Base-by-base conservation (phyloP, 768 basidiomycete genomes). In the Amanita fuliginea region DNA sequence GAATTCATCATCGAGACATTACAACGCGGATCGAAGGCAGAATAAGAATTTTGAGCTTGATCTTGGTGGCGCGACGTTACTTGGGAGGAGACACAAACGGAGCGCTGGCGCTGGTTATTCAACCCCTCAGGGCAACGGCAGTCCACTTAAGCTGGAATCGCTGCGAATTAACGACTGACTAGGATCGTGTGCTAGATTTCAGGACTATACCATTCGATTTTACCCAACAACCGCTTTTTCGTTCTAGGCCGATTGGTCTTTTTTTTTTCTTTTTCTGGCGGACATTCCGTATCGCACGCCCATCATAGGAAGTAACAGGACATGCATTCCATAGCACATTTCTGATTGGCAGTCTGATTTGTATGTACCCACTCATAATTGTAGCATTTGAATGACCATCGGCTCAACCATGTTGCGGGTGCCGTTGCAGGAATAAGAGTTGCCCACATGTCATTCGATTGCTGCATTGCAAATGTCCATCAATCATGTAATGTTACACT, bases 41-140 rank as follows among this genome's bases (percentile, higher is more conserved):
- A 24, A 24, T 19, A 35, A 21, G 21, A 22, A 24, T 26, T 99
- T 99, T 59, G 89, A 97, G 61, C 75, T 99, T 50, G 86, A 92
- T 60, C 67, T 99, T 46, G 78, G 86, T 56, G 81, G 75, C 51
- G 90, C 96, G 19, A 97, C 95, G 3, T 66, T 98, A 1, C 72
- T 97, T 5, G 91, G 87, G 10, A 67, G 86, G 55, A 67, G 87
- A 51, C 80, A 80, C 56, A 72, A 67, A 53, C 70, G 67, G 28
- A 57, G 47, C 42, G 58, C 47, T 35, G 53, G 37, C 58, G 60
- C 30, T 46, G 40, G 11, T 46, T 48, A 19, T 32, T 52, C 42
- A 42, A 41, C 42, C 18, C 45, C 46, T 16, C 49, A 30, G 28
- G 24, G 19, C 10, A 42, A 37, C 22, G 26, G 24, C 41, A 47